A percentile compares a stretch with the other conserved stretches of the same genome.
phyloP scores from a whole-genome alignment of 2,329 filamentous ascomycete species.

The Zopfia rhizophila region DNA sequence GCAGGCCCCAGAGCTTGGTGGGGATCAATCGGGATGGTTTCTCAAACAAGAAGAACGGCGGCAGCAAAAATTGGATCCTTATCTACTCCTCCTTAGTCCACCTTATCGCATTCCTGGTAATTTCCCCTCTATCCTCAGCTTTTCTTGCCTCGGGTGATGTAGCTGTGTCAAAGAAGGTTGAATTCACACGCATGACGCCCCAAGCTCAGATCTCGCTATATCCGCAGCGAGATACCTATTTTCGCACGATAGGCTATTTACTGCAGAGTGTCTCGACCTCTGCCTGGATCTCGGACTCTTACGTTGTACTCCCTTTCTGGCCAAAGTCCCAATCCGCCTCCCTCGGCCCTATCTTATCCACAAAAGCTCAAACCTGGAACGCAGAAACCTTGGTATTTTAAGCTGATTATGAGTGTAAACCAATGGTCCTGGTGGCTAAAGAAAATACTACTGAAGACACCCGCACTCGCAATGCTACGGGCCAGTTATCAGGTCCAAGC shows the following conservation, averaged over 20 bases:
- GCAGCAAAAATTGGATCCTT: slow-evolving; percentile 20
- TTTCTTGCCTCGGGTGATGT: slow-evolving; percentile 23
- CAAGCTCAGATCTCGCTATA: slow-evolving; percentile 2
- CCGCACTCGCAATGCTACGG: neutral
- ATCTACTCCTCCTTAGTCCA: slow-evolving; percentile 18
- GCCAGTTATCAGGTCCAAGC: neutral
- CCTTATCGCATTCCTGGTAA: slow-evolving; percentile 22
- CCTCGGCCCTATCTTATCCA: neutral
- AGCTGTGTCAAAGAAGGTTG: slow-evolving; percentile 2
- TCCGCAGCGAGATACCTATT: slow-evolving; percentile 28
- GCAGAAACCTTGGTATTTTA: neutral
- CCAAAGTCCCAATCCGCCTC: slow-evolving; percentile 6
- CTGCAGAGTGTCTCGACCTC: slow-evolving; percentile 40
- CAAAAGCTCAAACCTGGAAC: neutral
- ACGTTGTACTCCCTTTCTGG: slow-evolving; percentile 37
- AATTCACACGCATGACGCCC: slow-evolving; percentile 8
- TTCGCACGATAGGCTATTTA: slow-evolving; percentile 34
- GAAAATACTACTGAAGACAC: neutral
- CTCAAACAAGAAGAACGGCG: slow-evolving; percentile 22
- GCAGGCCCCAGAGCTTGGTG: slow-evolving; percentile 33
- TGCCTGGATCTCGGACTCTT: slow-evolving; percentile 37
- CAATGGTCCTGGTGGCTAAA: neutral
- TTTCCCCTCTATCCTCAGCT: slow-evolving; percentile 32
- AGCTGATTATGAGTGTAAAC: slow-evolving; percentile 3
- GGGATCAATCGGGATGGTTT: slow-evolving; percentile 28